Percentiles rank a stretch among this genome's conserved stretches.
Conservation (phyloP, 192 early-diverging fungal species). For the Gaertneriomyces sp. region DNA sequence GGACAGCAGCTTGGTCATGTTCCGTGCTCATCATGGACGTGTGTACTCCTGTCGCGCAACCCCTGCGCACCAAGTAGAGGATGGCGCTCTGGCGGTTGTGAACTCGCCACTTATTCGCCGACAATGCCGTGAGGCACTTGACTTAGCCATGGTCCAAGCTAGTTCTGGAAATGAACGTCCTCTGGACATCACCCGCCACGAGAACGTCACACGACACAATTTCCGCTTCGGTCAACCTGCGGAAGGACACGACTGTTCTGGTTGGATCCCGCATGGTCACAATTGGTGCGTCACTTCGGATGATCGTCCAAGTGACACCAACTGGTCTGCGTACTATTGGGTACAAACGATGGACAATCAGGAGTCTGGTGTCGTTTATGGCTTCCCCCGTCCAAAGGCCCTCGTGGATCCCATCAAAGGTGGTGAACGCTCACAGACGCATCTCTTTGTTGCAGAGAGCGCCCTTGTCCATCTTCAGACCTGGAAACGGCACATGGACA, state of each 20-base stretch:
- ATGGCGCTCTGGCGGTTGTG: too few relatives aligned
- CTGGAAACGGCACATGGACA: background rate
- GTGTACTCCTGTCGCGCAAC: too few relatives aligned
- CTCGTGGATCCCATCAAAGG: too few relatives aligned
- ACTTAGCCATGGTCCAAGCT: background rate
- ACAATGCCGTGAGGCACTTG: background rate
- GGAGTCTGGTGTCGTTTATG: too few relatives aligned
- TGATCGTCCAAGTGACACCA: too few relatives aligned
- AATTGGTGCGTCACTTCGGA: background rate
- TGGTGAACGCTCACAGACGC: too few relatives aligned
- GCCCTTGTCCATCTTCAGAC: constrained; percentile 3
- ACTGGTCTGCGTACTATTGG: too few relatives aligned
- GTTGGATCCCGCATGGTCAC: background rate
- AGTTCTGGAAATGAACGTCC: background rate
- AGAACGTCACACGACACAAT: background rate
- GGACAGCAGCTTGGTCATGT: background rate
- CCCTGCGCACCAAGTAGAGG: too few relatives aligned
- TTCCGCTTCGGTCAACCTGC: too few relatives aligned
- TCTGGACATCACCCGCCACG: background rate
- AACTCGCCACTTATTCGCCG: background rate
- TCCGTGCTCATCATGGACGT: too few relatives aligned
- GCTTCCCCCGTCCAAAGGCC: too few relatives aligned
- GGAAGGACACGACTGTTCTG: background rate
- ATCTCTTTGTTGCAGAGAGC: background rate
- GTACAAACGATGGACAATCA: too few relatives aligned